Evolutionary conservation across 2,329 filamentous ascomycete genomes (phyloP).

Genomic region (Aspergillus brunneoviolaceus): DNA sequence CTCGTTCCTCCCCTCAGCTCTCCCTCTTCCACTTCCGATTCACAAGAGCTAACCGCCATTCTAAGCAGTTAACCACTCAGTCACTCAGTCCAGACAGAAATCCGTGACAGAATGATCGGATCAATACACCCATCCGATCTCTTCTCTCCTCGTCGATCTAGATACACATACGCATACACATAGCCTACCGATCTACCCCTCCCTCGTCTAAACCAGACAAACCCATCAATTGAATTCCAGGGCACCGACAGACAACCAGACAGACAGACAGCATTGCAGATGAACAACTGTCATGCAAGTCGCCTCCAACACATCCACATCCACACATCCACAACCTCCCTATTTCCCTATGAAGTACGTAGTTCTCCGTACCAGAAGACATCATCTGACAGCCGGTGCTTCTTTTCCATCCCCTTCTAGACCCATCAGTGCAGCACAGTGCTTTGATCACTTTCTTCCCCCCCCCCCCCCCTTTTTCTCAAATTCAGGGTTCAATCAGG

Average conservation of each 20-base stretch:
- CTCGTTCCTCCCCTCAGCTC: too few species aligned
- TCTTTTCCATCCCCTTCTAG: slow-evolving; percentile 3
- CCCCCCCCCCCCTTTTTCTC: background rate
- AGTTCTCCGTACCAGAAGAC: background rate
- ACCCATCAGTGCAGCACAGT: background rate
- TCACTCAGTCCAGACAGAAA: too few species aligned
- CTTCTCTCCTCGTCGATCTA: too few species aligned
- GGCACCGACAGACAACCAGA: too few species aligned
- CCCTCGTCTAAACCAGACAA: background rate
- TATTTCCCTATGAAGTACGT: too few species aligned
- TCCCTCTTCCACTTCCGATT: too few species aligned
- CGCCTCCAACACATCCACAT: background rate
- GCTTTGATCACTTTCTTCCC: background rate
- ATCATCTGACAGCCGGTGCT: slow-evolving; percentile 2
- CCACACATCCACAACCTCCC: background rate
- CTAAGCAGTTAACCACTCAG: too few species aligned
- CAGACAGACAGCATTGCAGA: background rate
- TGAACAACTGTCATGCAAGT: background rate
- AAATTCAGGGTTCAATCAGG: slow-evolving; percentile 16
- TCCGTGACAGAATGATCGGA: too few species aligned
- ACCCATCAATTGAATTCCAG: background rate
- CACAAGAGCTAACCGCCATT: too few species aligned
- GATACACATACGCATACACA: too few species aligned
- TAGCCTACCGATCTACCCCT: background rate
- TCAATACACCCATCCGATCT: too few species aligned